A percentile compares a stretch with the other conserved stretches of the same genome.
Conservation (phyloP, 2,329 filamentous ascomycete genomes). For the Colletotrichum sidae region DNA sequence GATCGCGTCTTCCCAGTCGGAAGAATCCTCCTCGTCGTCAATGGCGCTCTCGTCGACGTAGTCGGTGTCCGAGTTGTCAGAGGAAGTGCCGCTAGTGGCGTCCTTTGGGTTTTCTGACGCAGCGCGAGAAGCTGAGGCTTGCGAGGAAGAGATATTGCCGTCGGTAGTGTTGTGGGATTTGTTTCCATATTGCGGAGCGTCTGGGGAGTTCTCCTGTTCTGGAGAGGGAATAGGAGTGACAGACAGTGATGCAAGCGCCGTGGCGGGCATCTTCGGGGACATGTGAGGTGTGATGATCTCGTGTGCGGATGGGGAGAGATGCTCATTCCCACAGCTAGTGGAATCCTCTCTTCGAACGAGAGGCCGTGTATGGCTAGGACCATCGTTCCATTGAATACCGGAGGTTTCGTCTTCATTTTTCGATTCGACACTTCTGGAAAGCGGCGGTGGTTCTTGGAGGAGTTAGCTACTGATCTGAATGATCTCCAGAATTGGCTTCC, state of each 20-base stretch:
- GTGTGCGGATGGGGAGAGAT: conserved; percentile 67
- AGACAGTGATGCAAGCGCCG: conserved; percentile 41
- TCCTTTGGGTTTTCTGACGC: conserved; percentile 70
- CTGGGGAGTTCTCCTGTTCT: conserved; percentile 62
- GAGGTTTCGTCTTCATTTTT: conserved; percentile 75
- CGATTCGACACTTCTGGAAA: conserved; percentile 84
- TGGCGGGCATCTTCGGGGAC: conserved; percentile 61
- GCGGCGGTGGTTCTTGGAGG: conserved; percentile 72
- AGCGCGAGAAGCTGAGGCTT: conserved; percentile 63
- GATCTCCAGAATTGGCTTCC: conserved; percentile 46
- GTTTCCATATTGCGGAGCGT: conserved; percentile 56
- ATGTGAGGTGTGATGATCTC: conserved; percentile 49
- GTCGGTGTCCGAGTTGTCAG: conserved; percentile 68
- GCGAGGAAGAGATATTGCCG: conserved; percentile 85
- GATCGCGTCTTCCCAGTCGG: conserved; percentile 74
- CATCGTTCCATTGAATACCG: conserved; percentile 66
- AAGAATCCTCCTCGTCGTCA: conserved; percentile 74
- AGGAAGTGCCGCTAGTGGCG: conserved; percentile 59
- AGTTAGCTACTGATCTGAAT: conserved; percentile 42
- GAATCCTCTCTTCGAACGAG: conserved; percentile 79
- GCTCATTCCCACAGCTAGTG: conserved; percentile 89
- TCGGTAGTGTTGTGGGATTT: conserved; percentile 75
- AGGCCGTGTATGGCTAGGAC: conserved; percentile 71
- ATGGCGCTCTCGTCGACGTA: conserved; percentile 87
- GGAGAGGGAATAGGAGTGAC: conserved; percentile 61